These are phyloP conservation scores for Phragmites australis DNA, from an alignment of 176 grass and related monocot genomes.

Conservation along the genomic window DNA sequence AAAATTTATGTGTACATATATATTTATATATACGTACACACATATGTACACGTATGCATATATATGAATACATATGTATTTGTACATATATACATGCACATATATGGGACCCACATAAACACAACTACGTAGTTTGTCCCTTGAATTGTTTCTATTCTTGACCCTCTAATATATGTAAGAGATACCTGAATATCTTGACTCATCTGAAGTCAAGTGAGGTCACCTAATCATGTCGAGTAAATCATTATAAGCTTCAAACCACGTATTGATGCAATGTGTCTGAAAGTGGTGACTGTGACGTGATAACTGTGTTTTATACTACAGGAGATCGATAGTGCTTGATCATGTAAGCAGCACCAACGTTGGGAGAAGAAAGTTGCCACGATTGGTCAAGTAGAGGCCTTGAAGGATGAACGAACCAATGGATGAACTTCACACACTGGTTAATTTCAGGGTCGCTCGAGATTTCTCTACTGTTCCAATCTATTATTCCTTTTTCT, in stretches of 20 bases:
- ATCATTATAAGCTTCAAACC: not conserved
- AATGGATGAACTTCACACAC: not conserved
- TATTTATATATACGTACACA: too few relatives aligned
- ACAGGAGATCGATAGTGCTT: slow-evolving; percentile 10
- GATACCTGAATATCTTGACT: not conserved
- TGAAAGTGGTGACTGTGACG: not conserved
- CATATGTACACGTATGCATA: too few relatives aligned
- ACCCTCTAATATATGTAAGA: too few relatives aligned
- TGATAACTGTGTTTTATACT: not conserved
- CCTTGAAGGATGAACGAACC: not conserved
- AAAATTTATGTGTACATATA: too few relatives aligned
- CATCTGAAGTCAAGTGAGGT: not conserved
- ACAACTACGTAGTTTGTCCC: too few relatives aligned
- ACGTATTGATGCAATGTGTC: not conserved
- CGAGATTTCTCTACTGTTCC: not conserved
- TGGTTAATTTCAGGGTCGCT: not conserved
- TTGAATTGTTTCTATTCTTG: too few relatives aligned
- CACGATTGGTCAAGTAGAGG: not conserved
- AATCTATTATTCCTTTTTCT: too few relatives aligned
- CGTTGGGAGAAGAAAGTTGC: too few relatives aligned
- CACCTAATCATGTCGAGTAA: not conserved
- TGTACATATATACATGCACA: too few relatives aligned
- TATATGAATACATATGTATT: too few relatives aligned
- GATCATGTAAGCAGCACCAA: not conserved
- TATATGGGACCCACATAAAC: too few relatives aligned